These are phyloP conservation scores for Penicillium cosmopolitanum DNA, from an alignment of 495 filamentous ascomycete genomes.

Conservation along the genomic window DNA sequence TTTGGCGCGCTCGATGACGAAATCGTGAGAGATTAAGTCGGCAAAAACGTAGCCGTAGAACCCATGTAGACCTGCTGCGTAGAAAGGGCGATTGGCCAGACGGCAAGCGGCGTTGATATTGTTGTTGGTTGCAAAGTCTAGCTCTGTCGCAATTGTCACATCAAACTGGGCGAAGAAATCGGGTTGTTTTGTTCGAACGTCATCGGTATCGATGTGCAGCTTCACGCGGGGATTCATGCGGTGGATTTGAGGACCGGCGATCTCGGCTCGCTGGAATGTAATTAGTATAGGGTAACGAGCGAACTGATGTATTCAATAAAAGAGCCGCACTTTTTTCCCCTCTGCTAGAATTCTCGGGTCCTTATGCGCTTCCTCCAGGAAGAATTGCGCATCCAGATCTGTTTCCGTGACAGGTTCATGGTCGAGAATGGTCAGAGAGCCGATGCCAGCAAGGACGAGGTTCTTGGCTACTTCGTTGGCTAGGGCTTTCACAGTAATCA, in stretches of 20 bases:
- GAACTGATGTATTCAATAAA: too few species aligned
- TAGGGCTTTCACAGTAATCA: conserved; percentile 87
- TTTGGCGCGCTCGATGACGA: conserved; percentile 80
- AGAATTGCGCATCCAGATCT: conserved; percentile 89
- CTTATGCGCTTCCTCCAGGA: conserved; percentile 66
- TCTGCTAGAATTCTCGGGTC: conserved; percentile 40
- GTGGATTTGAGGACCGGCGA: conserved; percentile 75
- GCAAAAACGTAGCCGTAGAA: conserved; percentile 95
- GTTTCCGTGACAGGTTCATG: conserved; percentile 74
- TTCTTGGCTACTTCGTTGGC: conserved; percentile 97
- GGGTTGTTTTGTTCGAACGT: conserved; percentile 64
- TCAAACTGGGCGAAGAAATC: conserved; percentile 79
- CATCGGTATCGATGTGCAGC: conserved; percentile 67
- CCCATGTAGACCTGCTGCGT: conserved; percentile 84
- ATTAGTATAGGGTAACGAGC: neutral
- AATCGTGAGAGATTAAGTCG: conserved; percentile 86
- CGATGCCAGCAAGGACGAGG: conserved; percentile 92
- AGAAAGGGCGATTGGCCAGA: conserved; percentile 76
- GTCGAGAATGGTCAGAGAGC: conserved; percentile 88
- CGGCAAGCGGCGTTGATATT: conserved; percentile 83
- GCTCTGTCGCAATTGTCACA: conserved; percentile 88
- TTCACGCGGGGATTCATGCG: conserved; percentile 90
- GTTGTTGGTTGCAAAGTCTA: conserved; percentile 70
- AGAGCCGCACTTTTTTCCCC: conserved; percentile 68
- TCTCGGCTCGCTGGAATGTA: conserved; percentile 69